These are phyloP conservation scores for Mycocentrospora acerina DNA, from an alignment of 2,329 filamentous ascomycete species.

Conservation along the genomic window DNA sequence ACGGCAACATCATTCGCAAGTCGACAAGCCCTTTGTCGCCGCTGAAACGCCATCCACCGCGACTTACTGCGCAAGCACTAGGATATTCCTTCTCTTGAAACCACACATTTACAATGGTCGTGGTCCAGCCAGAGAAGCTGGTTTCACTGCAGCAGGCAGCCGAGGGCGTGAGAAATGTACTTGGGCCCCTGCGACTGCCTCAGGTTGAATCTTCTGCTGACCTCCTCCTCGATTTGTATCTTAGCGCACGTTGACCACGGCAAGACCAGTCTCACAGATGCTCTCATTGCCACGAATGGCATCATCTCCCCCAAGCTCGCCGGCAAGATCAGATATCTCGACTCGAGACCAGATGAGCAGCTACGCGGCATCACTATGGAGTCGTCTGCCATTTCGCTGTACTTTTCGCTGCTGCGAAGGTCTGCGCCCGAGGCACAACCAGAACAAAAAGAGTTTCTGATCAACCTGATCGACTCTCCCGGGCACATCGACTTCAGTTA, in stretches of 20 bases:
- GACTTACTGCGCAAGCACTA: background rate
- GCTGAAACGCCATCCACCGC: constrained; percentile 10
- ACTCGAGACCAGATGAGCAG: constrained; percentile 95
- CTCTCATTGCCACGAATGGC: constrained; percentile 95
- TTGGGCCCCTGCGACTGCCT: constrained; percentile 32
- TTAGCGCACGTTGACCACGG: constrained; percentile 97
- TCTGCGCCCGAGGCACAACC: constrained; percentile 67
- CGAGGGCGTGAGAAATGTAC: constrained; percentile 88
- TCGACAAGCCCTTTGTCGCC: constrained; percentile 6
- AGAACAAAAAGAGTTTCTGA: constrained; percentile 82
- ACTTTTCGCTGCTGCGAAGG: constrained; percentile 86
- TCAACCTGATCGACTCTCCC: constrained; percentile 97
- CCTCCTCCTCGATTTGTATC: constrained; percentile 71
- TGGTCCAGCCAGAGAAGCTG: constrained; percentile 87
- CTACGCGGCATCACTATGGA: constrained; percentile 99
- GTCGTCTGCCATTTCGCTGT: constrained; percentile 94
- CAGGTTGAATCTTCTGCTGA: no score
- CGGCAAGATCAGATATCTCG: constrained; percentile 95
- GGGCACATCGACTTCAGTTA: constrained; percentile 99
- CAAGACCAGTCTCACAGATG: constrained; percentile 95
- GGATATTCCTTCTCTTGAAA: background rate
- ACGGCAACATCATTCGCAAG: background rate
- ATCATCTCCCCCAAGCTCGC: constrained; percentile 98
- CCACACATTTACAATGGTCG: constrained; percentile 66
- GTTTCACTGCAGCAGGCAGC: constrained; percentile 85